Percentiles rank a stretch among this genome's conserved stretches.
Evolutionary conservation across 257 asterid species (phyloP).

Genomic region (Osmanthus fragrans): DNA sequence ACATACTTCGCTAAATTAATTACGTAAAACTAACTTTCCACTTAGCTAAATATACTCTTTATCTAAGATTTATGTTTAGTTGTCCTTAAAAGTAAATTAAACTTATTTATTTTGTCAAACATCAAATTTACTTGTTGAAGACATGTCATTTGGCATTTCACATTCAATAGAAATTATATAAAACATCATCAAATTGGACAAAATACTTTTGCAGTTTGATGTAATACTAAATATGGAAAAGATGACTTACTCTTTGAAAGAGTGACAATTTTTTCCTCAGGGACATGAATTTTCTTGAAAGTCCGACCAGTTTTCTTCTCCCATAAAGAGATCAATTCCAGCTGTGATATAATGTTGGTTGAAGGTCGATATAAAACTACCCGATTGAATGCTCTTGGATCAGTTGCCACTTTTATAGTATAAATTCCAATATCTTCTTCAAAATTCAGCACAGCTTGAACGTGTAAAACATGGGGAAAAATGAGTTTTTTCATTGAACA

Average conservation of each 20-base stretch:
- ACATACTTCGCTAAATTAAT: too few relatives aligned
- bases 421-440: slow-evolving; percentile 44
- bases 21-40: too few relatives aligned
- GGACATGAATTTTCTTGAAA: slow-evolving; percentile 33
- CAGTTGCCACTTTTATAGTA: slow-evolving; percentile 47
- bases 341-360: slow-evolving; percentile 39
- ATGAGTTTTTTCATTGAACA: neutral
- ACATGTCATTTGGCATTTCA: too few relatives aligned
- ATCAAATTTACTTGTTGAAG: too few relatives aligned
- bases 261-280: slow-evolving; percentile 40
- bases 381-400: slow-evolving; percentile 45
- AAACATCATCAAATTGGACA: too few relatives aligned
- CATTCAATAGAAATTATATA: too few relatives aligned
- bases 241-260: slow-evolving; percentile 40
- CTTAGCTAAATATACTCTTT: too few relatives aligned
- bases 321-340: slow-evolving; percentile 49
- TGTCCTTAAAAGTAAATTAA: too few relatives aligned
- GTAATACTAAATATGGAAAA: too few relatives aligned
- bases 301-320: slow-evolving; percentile 40
- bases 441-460: slow-evolving; percentile 38
- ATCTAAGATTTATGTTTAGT: too few relatives aligned
- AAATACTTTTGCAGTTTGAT: too few relatives aligned
- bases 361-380: slow-evolving; percentile 39
- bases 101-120: too few relatives aligned
- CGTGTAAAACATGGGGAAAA: neutral